Evolutionary conservation across 192 early-diverging fungal species (phyloP), one percentile per base, ranked within the genome.

Genomic region (Coemansia sp.): DNA sequence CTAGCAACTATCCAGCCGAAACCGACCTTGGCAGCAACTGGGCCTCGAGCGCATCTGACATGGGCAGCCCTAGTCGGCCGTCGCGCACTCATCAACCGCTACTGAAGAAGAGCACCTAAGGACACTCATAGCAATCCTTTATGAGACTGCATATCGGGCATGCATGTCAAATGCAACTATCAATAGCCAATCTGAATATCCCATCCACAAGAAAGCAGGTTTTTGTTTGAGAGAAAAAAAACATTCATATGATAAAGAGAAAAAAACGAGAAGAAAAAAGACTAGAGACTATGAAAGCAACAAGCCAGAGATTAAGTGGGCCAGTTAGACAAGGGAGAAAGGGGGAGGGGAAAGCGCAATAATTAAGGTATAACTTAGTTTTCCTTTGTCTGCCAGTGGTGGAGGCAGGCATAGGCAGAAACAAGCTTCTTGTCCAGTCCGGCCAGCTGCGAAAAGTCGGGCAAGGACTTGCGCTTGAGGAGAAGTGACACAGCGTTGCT

Each of bases 361-460:
- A 62, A 60, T 43, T 61, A 26, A 64, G 50, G 50, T 14, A 67
- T 2, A 39, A 39, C 32, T 68, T 61, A 30, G 37, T 44, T 39
- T 37, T 66, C 8, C 35, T 43, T 62, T 16, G 49, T 55, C 44
- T 76, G 71, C 79, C 71, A 76, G 47, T 82, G 79, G 57, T 82
- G 67, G 39, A 82, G 68, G 35, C 74, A 82, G 26, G 67, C 66
- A 30, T 76, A 76, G 39, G 69, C 64, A 42, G 60, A 59, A 16
- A 69, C 65, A 17, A 81, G 58, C 44, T 73, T 72, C 49, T 65
- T 69, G 65, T 81, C 79, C 70, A 76, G 26, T 1, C 53, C 74
- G 1, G 64, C 70, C 62, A 81, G 55, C 64, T 65, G 79, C 40
- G 74, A 49, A 53, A 69, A 81, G 57, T 81, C 74, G 6, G 70